These are phyloP conservation scores for Russula olivacea DNA, from an alignment of 768 basidiomycete genomes.

Conservation along the genomic window DNA sequence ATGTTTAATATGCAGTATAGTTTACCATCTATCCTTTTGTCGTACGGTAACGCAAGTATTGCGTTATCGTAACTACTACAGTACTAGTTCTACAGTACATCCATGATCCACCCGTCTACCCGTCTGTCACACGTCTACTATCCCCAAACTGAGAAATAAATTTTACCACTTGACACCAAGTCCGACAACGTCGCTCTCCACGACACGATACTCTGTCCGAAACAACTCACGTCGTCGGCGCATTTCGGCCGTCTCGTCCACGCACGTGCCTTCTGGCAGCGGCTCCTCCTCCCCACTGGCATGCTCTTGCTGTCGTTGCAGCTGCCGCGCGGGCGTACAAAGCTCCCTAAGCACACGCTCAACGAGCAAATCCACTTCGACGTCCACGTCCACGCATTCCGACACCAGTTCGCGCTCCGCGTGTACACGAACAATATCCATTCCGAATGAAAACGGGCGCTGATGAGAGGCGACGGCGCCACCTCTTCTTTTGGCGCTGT, in stretches of 20 bases:
- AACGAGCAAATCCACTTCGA: conserved; percentile 37
- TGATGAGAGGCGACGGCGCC: background rate
- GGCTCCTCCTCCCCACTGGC: background rate
- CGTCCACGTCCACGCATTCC: background rate
- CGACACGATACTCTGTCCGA: conserved; percentile 77
- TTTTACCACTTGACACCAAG: conserved; percentile 25
- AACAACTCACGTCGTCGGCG: conserved; percentile 44
- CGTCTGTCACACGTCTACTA: background rate
- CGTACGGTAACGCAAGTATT: no score
- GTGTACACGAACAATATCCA: background rate
- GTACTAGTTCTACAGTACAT: background rate
- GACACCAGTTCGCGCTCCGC: background rate
- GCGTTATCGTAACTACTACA: no score
- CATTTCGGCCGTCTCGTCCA: conserved; percentile 42
- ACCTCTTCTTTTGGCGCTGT: background rate
- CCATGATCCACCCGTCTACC: no score
- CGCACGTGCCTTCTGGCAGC: conserved; percentile 2
- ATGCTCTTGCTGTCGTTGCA: no score
- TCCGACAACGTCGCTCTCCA: conserved; percentile 79
- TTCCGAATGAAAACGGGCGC: background rate
- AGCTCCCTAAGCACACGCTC: conserved; percentile 38
- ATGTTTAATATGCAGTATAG: no score
- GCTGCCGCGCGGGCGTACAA: conserved; percentile 29
- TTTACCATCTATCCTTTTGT: background rate
- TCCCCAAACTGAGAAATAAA: background rate